These are phyloP conservation scores for Suillus plorans DNA, from an alignment of 768 basidiomycete genomes.

Conservation along the genomic window DNA sequence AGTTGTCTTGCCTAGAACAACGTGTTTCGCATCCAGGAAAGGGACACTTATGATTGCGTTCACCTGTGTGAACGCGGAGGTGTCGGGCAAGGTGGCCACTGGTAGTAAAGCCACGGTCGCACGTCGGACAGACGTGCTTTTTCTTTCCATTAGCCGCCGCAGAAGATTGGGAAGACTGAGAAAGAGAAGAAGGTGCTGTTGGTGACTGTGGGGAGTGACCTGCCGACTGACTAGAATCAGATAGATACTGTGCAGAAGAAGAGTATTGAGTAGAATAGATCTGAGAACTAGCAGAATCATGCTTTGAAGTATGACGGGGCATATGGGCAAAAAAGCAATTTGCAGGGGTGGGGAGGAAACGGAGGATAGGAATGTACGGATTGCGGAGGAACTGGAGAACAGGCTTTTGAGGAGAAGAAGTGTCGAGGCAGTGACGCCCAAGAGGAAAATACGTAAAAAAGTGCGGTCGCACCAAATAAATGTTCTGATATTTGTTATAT, in stretches of 20 bases:
- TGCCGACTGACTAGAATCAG: constrained; percentile 25
- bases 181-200: constrained; percentile 10
- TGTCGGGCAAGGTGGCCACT: constrained; percentile 88
- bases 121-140: constrained; percentile 66
- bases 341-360: constrained; percentile 28
- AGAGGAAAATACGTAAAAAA: constrained; percentile 34
- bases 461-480: constrained; percentile 17
- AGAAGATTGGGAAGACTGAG: constrained; percentile 6
- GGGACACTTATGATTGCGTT: constrained; percentile 89
- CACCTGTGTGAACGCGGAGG: constrained; percentile 87
- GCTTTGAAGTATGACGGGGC: constrained; percentile 31
- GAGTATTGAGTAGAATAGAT: constrained; percentile 20
- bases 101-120: constrained; percentile 81
- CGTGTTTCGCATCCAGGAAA: constrained; percentile 94
- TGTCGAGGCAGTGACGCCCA: constrained; percentile 34
- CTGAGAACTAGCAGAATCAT: constrained; percentile 18
- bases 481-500: constrained; percentile 23
- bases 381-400: constrained; percentile 25
- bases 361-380: constrained; percentile 22
- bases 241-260: constrained; percentile 21
- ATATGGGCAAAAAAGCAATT: constrained; percentile 14
- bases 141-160: constrained; percentile 23
- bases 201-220: constrained; percentile 12
- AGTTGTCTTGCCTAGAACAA: constrained; percentile 88
- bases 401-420: constrained; percentile 34